Conservation (phyloP, 2,329 filamentous ascomycete genomes). For the Ceratocystis variospora region DNA sequence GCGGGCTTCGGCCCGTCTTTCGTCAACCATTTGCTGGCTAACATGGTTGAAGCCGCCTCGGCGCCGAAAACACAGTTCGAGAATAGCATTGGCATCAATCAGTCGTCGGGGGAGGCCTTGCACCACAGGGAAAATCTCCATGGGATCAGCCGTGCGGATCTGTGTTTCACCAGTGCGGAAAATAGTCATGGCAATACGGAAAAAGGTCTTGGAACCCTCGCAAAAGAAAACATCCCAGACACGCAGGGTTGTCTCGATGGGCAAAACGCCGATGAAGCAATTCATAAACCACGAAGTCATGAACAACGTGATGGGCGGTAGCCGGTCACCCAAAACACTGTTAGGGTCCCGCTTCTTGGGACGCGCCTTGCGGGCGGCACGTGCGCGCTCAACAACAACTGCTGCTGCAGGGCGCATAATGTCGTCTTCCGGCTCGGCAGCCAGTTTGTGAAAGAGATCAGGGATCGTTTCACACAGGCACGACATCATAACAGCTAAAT, state of each 20-base stretch:
- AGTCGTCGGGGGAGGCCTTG: constrained; percentile 72
- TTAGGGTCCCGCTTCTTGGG: constrained; percentile 31
- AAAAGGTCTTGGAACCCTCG: constrained; percentile 85
- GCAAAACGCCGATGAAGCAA: constrained; percentile 82
- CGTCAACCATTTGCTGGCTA: constrained; percentile 69
- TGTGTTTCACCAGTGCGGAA: constrained; percentile 78
- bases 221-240: constrained; percentile 97
- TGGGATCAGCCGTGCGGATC: constrained; percentile 72
- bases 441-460: constrained; percentile 74
- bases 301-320: constrained; percentile 82
- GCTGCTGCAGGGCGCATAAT: constrained; percentile 26
- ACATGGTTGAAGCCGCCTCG: constrained; percentile 69
- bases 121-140: constrained; percentile 92
- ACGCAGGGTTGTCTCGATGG: constrained; percentile 78
- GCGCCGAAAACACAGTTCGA: constrained; percentile 71
- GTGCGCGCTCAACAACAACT: constrained; percentile 19
- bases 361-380: constrained; percentile 19
- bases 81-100: constrained; percentile 65
- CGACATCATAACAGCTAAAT: constrained; percentile 85
- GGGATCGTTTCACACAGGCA: constrained; percentile 72
- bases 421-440: constrained; percentile 52
- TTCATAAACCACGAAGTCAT: constrained; percentile 98
- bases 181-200: constrained; percentile 77
- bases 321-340: constrained; percentile 36
- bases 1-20: constrained; percentile 55